These are phyloP conservation scores for Penicillium fimorum DNA, from an alignment of 495 filamentous ascomycete genomes.

Conservation along the genomic window DNA sequence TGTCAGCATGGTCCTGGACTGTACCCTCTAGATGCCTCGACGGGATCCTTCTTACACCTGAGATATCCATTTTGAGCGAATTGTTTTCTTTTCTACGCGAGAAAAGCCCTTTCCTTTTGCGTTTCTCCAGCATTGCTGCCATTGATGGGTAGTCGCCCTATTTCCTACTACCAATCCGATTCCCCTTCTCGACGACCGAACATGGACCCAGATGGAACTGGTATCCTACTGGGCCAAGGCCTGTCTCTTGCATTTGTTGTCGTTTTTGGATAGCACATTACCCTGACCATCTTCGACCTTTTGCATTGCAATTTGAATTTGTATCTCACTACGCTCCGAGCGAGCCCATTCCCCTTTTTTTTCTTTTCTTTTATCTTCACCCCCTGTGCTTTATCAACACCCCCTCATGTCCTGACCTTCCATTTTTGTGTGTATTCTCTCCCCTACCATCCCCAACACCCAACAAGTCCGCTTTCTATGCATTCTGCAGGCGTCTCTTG, in stretches of 20 bases:
- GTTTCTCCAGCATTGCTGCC: constrained; percentile 24
- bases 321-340: constrained; percentile 35
- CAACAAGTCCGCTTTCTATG: constrained; percentile 36
- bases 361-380: constrained; percentile 27
- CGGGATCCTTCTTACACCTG: constrained; percentile 33
- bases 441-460: constrained; percentile 26
- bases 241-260: constrained; percentile 26
- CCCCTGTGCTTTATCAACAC: constrained; percentile 28
- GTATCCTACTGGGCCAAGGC: constrained; percentile 20
- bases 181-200: constrained; percentile 18
- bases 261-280: constrained; percentile 8
- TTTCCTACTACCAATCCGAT: constrained; percentile 14
- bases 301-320: constrained; percentile 27
- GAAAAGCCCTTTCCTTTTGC: constrained; percentile 27
- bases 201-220: constrained; percentile 25
- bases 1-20: constrained; percentile 96
- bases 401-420: constrained; percentile 29
- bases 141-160: constrained; percentile 15
- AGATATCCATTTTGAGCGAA: constrained; percentile 36
- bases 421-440: constrained; percentile 34
- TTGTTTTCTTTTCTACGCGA: constrained; percentile 26
- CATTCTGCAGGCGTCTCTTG: constrained; percentile 51
- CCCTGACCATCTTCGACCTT: constrained; percentile 19
- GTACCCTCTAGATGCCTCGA: constrained; percentile 64
- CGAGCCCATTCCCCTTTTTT: constrained; percentile 37